These are phyloP conservation scores for Ganoderma sinense DNA, from an alignment of 1,284 basidiomycete species.

Conservation along the genomic window DNA sequence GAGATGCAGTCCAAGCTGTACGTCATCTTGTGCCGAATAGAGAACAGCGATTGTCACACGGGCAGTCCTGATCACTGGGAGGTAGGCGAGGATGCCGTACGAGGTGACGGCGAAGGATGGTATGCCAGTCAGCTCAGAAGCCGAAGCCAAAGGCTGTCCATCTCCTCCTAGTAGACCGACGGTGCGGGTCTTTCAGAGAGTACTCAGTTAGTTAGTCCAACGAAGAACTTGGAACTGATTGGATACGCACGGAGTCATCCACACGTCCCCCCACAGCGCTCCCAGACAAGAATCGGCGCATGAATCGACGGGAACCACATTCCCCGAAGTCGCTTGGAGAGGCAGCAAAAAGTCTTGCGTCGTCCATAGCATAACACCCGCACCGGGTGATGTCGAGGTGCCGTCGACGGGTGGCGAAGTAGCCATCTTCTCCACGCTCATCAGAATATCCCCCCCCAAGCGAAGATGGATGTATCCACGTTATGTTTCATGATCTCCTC, in stretches of 20 bases:
- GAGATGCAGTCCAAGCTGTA: not conserved
- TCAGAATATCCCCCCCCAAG: constrained; percentile 14
- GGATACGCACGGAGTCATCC: not conserved
- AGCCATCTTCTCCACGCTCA: not conserved
- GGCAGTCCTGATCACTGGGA: not conserved
- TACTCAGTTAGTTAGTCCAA: not conserved
- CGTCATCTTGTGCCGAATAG: not conserved
- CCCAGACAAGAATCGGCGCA: not conserved
- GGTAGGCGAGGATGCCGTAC: constrained; percentile 7
- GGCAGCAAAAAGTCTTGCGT: not conserved
- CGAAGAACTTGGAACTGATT: not conserved
- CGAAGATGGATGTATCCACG: not conserved
- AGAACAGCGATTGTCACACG: not conserved
- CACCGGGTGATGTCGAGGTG: not conserved
- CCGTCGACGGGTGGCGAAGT: not conserved
- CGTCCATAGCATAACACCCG: not conserved
- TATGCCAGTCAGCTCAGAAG: not conserved
- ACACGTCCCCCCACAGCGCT: not conserved
- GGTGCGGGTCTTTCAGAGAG: not conserved
- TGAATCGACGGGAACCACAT: not conserved
- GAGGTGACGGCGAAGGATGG: constrained; percentile 6
- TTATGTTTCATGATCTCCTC: constrained; percentile 19
- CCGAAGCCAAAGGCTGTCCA: not conserved
- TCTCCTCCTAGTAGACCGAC: not conserved
- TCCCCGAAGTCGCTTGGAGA: not conserved